Evolutionary conservation across 352 stramenopile species (phyloP).

Genomic region (Phytophthora sp.): DNA sequence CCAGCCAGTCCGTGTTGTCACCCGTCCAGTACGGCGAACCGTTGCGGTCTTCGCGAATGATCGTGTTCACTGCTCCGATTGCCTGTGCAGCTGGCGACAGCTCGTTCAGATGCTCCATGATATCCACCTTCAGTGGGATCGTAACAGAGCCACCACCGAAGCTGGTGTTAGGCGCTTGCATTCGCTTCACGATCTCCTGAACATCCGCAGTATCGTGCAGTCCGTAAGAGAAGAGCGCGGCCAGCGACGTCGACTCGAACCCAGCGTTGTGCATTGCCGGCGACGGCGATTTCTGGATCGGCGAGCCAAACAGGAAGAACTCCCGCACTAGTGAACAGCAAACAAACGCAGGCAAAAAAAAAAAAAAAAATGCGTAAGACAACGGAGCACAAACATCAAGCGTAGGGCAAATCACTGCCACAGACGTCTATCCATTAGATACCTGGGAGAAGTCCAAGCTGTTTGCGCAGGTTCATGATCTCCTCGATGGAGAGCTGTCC

Average conservation of each 20-base stretch:
- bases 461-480: constrained; percentile 90
- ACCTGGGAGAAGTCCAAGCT: constrained; percentile 87
- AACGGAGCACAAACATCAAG: constrained; percentile 17
- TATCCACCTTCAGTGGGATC: constrained; percentile 97
- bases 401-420: too few relatives aligned
- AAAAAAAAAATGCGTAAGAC: constrained; percentile 24
- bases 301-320: constrained; percentile 96
- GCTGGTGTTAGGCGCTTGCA: constrained; percentile 39
- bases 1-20: constrained; percentile 99
- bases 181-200: constrained; percentile 48
- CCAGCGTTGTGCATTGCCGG: constrained; percentile 97
- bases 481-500: constrained; percentile 95
- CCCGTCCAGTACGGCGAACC: constrained; percentile 69
- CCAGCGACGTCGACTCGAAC: constrained; percentile 87
- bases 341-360: constrained; percentile 21
- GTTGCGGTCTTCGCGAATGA: constrained; percentile 80
- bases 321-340: constrained; percentile 51
- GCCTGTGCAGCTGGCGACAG: constrained; percentile 91
- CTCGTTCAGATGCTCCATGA: constrained; percentile 94
- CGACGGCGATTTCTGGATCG: constrained; percentile 96
- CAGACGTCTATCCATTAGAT: constrained; percentile 49
- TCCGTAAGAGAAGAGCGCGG: constrained; percentile 89
- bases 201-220: constrained; percentile 76
- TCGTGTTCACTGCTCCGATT: constrained; percentile 99
- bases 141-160: constrained; percentile 97